phyloP scores from a whole-genome alignment of 352 stramenopile species.

The Phytopythium sindhum region DNA sequence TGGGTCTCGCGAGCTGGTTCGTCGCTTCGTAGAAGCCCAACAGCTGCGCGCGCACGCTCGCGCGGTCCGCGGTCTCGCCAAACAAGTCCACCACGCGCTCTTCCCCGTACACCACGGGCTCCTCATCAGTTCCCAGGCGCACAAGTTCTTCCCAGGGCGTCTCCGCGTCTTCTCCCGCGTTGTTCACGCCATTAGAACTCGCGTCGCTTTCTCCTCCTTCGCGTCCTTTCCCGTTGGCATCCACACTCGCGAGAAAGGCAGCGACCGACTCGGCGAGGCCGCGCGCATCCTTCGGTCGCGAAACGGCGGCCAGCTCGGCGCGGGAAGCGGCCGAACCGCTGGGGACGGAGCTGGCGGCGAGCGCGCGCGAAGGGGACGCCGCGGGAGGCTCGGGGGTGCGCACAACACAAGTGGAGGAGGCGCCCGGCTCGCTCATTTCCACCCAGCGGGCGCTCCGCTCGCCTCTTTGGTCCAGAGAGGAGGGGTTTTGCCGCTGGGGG shows the following conservation, averaged over 20 bases:
- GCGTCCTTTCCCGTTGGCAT: background rate
- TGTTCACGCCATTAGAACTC: background rate
- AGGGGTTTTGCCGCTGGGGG: background rate
- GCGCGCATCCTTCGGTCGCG: background rate
- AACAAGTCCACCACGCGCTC: constrained; percentile 20
- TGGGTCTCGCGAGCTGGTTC: constrained; percentile 14
- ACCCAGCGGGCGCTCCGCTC: background rate
- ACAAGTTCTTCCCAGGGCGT: background rate
- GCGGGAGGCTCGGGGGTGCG: background rate
- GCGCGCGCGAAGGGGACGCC: background rate
- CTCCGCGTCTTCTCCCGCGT: background rate
- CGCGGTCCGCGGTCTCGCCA: constrained; percentile 15
- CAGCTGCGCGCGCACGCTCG: constrained; percentile 44
- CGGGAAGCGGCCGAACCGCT: background rate
- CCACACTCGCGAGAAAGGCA: background rate
- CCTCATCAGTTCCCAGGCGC: background rate
- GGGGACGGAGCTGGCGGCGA: background rate
- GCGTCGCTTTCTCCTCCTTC: background rate
- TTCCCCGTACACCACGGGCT: background rate
- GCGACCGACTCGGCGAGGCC: background rate
- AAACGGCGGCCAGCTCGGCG: too few species aligned
- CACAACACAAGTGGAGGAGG: constrained; percentile 7
- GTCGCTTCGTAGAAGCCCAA: constrained; percentile 35
- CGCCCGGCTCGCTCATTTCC: constrained; percentile 1
- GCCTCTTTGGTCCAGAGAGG: background rate